phyloP scores from a whole-genome alignment of 73 alveolate species.

The Urostyla sp. region DNA sequence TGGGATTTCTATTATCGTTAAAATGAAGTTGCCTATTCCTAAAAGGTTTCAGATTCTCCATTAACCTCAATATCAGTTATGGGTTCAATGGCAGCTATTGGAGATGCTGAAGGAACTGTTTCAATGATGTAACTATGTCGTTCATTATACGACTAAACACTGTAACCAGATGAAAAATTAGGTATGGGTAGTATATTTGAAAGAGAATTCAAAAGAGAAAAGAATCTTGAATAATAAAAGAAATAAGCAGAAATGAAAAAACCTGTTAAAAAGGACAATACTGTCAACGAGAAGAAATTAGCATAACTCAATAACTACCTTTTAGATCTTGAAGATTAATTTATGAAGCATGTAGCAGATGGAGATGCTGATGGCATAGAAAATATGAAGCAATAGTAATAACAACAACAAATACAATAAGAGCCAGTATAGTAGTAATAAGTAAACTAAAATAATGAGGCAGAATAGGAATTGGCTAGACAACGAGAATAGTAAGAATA shows the following conservation, averaged over 20 bases:
- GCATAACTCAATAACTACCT: not conserved
- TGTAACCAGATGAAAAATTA: slow-evolving; percentile 82
- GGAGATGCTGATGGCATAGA: not conserved
- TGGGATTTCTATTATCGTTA: slow-evolving; percentile 96
- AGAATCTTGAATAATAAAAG: slow-evolving; percentile 86
- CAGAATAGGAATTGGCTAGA: no score
- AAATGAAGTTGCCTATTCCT: slow-evolving; percentile 92
- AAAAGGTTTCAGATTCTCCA: slow-evolving; percentile 77
- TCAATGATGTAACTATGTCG: slow-evolving; percentile 88
- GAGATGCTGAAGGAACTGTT: slow-evolving; percentile 96
- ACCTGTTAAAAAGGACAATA: slow-evolving; percentile 60
- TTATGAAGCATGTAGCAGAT: slow-evolving; percentile 43
- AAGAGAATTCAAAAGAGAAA: slow-evolving; percentile 91
- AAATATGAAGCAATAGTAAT: slow-evolving; percentile 4
- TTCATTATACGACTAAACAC: slow-evolving; percentile 72
- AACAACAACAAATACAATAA: not conserved
- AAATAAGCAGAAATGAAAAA: slow-evolving; percentile 74
- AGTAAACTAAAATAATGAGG: no score
- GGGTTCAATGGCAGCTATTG: slow-evolving; percentile 88
- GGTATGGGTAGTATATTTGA: slow-evolving; percentile 85
- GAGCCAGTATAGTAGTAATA: not conserved
- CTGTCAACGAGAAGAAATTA: slow-evolving; percentile 29
- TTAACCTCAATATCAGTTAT: slow-evolving; percentile 63
- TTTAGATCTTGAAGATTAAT: slow-evolving; percentile 15
- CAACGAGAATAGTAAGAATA: no score